Base-by-base conservation (phyloP, 768 basidiomycete genomes). In the Nidularia sp. region DNA sequence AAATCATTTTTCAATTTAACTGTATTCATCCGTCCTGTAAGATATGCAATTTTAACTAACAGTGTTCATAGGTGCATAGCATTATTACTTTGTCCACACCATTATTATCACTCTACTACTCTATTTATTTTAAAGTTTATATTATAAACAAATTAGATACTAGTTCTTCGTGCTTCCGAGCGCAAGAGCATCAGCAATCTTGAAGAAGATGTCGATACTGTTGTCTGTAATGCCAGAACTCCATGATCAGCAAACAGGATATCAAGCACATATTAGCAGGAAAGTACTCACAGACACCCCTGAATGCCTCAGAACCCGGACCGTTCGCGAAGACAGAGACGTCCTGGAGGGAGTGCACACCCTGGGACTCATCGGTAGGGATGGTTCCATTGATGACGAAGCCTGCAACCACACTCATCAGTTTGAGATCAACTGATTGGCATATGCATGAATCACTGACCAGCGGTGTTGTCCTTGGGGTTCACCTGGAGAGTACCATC, bases 271-370 rank as follows among this genome's bases (percentile, higher is more conserved):
- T 18, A 36, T 46, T 25, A 25, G 25, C 25, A 42, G 31, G 33
- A 31, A 4, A 10, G 31, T 32, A 70, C 72, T 65, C 52, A 75
- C 75, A 74, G 48, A 71, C 70, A 33, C 75, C 74, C 34, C 72
- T 63, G 70, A 76, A 75, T 5, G 65, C 61, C 32, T 71, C 70
- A 32, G 70, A 60, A 10, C 73, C 74, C 51, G 74, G 74, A 5
- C 74, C 73, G 53, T 66, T 75, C 2, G 74, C 72, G 55, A 74
- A 76, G 33, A 76, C 71, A 46, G 75, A 73, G 3, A 75, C 73
- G 52, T 75, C 74, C 67, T 32, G 65, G 8, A 76, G 59, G 4
- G 73, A 76, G 55, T 75, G 74, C 0, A 75, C 74, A 22, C 74
- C 75, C 55, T 76, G 71, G 2, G 60, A n/a, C 45, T 69, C 62